Evolutionary conservation across 768 basidiomycete species (phyloP), one percentile per base, ranked within the genome.

Genomic region (Suillus discolor): DNA sequence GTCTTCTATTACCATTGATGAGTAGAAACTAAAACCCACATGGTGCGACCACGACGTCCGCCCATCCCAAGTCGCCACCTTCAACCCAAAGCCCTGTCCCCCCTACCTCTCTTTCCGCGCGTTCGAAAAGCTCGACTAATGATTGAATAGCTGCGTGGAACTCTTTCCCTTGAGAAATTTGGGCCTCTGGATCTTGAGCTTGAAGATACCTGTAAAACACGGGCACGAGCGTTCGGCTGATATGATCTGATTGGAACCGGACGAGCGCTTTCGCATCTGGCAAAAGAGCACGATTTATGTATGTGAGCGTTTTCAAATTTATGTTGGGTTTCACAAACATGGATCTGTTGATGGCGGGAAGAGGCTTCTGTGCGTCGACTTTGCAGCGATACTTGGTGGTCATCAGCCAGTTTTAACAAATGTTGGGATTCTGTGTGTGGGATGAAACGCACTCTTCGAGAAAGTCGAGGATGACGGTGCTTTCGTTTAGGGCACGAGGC

Each of bases 131-230:
- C 0, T 62, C 68, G 0, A 87, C 80, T 39, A 92, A 84, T 1
- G 71, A 71, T 28, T 84, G 83, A 15, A 92, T 72, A 1, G 85
- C 81, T 0, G 75, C 74, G 44, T 78, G 77, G 65, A 90, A 89
- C 23, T 89, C 89, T 62, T 81, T 83, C 2, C 81, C 86, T 3
- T 71, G 74, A 23, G 81, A 76, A 55, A 83, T 81, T 72, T 91
- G 90, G 1, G 84, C 80, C 4, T 74, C 75, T 11, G 72, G 62
- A 8, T 87, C 86, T 75, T 90, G 91, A 0, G 89, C 87, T 78
- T 92, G 90, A 36, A 93, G 81, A 69, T 82, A 91, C 38, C 89
- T 85, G 70, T 92, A 92, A 75, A 92, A 93, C 0, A 88, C 82
- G 9, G 91, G 90, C 4, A 93, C 82, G 47, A 92, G 72, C 11